Evolutionary conservation across 495 filamentous ascomycete genomes (phyloP), one percentile per base, ranked within the genome.

Genomic region (Lineolata rhizophorae): DNA sequence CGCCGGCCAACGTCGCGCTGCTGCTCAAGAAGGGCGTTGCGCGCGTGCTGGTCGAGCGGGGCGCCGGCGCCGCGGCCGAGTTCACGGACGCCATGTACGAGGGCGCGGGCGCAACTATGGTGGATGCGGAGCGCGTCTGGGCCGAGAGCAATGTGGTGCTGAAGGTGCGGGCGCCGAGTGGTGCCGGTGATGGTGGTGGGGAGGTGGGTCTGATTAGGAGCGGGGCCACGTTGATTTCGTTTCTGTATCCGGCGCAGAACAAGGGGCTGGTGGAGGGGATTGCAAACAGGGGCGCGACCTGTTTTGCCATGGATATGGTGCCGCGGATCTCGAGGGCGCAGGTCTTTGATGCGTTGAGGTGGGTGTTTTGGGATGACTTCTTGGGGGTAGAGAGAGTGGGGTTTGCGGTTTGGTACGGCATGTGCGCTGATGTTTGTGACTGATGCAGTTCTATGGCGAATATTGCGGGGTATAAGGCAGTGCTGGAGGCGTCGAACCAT

Each of bases 401-500:
- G n/a, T n/a, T n/a, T n/a, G n/a, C n/a, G n/a, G n/a, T n/a, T n/a
- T n/a, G n/a, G n/a, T n/a, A n/a, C n/a, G n/a, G n/a, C n/a, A n/a
- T n/a, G n/a, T n/a, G n/a, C 11, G 14, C 29, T 35, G 31, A 29
- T 21, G 22, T 38, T 20, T 8, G 18, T 25, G 27, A 55, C 72
- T 47, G n/a, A n/a, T n/a, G n/a, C n/a, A n/a, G n/a, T 16, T 80
- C 73, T 6, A 83, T 83, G 78, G 76, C 78, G 35, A 85, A 85
- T 38, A 85, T 82, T 49, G 76, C 78, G 13, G 78, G 78, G 3
- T 85, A 85, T 52, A 85, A 81, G 48, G 78, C 76, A 12, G 73
- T 85, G 1, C 51, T 85, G 30, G 76, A 83, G 45, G 78, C 78
- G 1, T 79, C 76, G 1, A 83, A 82, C 49, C 64, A 70, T 41